phyloP scores from a whole-genome alignment of 768 basidiomycete genomes.

The Panellus pusillus region DNA sequence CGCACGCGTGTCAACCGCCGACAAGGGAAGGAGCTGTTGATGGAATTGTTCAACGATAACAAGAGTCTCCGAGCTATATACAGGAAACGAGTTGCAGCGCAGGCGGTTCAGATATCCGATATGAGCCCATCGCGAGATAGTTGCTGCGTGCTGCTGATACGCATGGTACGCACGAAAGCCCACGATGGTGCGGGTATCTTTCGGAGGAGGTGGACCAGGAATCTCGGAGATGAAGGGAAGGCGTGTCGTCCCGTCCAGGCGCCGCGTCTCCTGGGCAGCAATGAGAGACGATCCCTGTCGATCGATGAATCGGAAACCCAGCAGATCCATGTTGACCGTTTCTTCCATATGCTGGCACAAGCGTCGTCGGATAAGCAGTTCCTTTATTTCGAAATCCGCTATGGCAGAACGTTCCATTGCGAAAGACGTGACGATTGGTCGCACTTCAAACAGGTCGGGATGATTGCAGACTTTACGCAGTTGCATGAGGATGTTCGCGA shows the following conservation, averaged over 20 bases:
- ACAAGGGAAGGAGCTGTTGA: conserved; percentile 52
- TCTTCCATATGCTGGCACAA: conserved; percentile 59
- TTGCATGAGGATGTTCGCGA: conserved; percentile 97
- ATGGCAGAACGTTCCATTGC: conserved; percentile 72
- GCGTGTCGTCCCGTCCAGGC: conserved; percentile 58
- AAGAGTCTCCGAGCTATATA: conserved; percentile 51
- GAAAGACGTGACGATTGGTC: conserved; percentile 79
- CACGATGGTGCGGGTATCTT: conserved; percentile 71
- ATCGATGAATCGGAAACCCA: conserved; percentile 65
- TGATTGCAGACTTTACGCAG: conserved; percentile 96
- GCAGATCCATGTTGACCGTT: conserved; percentile 55
- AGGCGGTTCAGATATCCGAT: conserved; percentile 72
- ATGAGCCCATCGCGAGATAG: conserved; percentile 64
- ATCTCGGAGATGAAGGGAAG: conserved; percentile 54
- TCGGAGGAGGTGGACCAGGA: conserved; percentile 65
- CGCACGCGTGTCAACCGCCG: conserved; percentile 38
- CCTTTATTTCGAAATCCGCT: conserved; percentile 83
- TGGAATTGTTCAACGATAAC: conserved; percentile 36
- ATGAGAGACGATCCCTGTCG: conserved; percentile 54
- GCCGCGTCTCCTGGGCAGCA: conserved; percentile 51
- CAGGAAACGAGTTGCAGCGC: conserved; percentile 56
- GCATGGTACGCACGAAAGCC: conserved; percentile 63
- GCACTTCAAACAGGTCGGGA: conserved; percentile 88
- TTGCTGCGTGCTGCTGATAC: conserved; percentile 49
- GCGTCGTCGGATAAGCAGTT: conserved; percentile 78